phyloP scores from a whole-genome alignment of 2,329 filamentous ascomycete species.

The Penicillium brasilianum region DNA sequence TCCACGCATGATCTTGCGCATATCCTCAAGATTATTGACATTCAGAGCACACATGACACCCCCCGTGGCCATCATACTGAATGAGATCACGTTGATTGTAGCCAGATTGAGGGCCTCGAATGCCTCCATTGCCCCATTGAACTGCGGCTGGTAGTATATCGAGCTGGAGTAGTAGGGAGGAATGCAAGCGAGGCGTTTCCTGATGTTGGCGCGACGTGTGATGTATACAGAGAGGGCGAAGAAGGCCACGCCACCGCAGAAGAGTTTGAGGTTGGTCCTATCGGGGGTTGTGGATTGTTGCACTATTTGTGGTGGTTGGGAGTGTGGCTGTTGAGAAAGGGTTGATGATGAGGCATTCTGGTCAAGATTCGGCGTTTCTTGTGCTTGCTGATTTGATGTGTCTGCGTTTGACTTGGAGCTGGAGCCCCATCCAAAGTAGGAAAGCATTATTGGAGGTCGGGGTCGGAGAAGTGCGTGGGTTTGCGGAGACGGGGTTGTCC shows the following conservation, averaged over 20 bases:
- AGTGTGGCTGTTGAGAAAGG: conserved; percentile 12
- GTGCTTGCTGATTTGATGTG: conserved; percentile 11
- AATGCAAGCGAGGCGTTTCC: conserved; percentile 64
- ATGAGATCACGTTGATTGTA: conserved; percentile 80
- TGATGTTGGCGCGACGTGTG: conserved; percentile 71
- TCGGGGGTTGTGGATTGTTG: conserved; percentile 22
- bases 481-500: not conserved
- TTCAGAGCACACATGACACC: conserved; percentile 78
- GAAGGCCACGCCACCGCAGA: conserved; percentile 77
- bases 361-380: conserved; percentile 6
- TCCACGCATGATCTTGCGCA: conserved; percentile 64
- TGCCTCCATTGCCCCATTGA: conserved; percentile 73
- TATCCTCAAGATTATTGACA: conserved; percentile 70
- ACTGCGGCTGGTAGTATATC: conserved; percentile 49
- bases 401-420: conserved; percentile 23
- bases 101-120: conserved; percentile 83
- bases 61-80: conserved; percentile 75
- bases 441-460: conserved; percentile 29
- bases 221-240: conserved; percentile 73
- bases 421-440: conserved; percentile 33
- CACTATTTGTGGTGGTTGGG: conserved; percentile 19
- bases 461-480: not conserved
- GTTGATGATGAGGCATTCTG: conserved; percentile 3
- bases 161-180: conserved; percentile 72
- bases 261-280: conserved; percentile 55